Base-by-base conservation (phyloP, 108 stramenopile genomes). In the Aureococcus anophagefferens region DNA sequence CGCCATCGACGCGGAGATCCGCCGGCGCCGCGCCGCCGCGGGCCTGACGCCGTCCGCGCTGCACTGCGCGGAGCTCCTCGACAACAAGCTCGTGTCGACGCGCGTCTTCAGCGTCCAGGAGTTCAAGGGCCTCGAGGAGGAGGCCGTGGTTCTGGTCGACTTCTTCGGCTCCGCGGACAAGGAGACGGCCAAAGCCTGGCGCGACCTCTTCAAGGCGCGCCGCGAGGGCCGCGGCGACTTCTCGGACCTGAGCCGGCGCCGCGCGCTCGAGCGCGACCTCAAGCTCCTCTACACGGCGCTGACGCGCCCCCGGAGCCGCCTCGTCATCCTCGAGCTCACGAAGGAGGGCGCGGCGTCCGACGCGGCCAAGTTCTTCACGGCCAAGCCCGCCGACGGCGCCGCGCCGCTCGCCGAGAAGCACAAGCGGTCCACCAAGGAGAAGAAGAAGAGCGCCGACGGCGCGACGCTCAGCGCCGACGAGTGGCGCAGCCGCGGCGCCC, bases 241-340 rank as follows among this genome's bases (percentile, higher is more conserved):
- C 37, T 4, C 4, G 7, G 37, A 40, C 7, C 7, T 11, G 37
- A 11, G 37, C 37, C 4, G 11, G 37, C 11, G 37, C 35, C 79
- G 79, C 62, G 77, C 76, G 18, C 73, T 80, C 5, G 79, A 79
- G 75, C 69, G 73, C 15, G 82, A 83, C 51, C 51, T 83, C 34
- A 83, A 83, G 63, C 69, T 74, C 64, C 65, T 83, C 30, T 75
- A 83, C 63, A 83, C 82, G 7, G 82, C 82, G 11, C 77, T 83
- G 35, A 83, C 82, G 21, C 62, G 82, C 17, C 74, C 79, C n/a
- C 33, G 82, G 33, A 67, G 76, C 5, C 76, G 77, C 64, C 76
- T 83, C 0, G 76, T 83, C 35, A 74, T 83, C 46, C 76, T 78
- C 16, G 82, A 83, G 68, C 17, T 4, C 7, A 1, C 1, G 7